Evolutionary conservation across 1,284 basidiomycete genomes (phyloP), one percentile per base, ranked within the genome.

Genomic region (Acaromyces ingoldii): DNA sequence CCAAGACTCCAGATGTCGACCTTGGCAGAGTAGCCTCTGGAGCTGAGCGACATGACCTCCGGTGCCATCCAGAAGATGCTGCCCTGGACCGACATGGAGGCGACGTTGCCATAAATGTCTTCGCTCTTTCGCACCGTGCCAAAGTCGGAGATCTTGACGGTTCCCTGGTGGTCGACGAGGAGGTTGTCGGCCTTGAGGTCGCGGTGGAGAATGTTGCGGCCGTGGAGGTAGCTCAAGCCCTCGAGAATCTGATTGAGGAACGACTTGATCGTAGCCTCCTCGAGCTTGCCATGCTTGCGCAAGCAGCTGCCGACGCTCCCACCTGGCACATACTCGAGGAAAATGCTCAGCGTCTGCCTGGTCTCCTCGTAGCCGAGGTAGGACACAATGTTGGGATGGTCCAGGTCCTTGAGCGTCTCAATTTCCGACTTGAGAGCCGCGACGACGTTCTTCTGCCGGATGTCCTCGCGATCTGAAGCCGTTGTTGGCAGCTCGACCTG

Each of bases 21-120:
- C 78, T 98, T 98, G 66, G 87, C 90, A 64, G 88, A 91, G 76
- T 98, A 98, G 0, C 89, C 80, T 51, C 77, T 76, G 30, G 85
- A 85, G 67, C 85, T 84, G 69, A 87, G 84, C 30, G 85, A 84
- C 22, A 93, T 84, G 33, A 98, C 90, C 78, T 99, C 93, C 1
- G 93, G 95, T 6, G 95, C 93, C 93, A 98, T 99, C 78, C 95
- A 99, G 76, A 96, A 98, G 42, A 97, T 87, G 15, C 90, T 92
- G 17, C 95, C 95, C 77, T 91, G 89, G 86, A 99, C 88, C 21
- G 76, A 78, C 78, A 78, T 79, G 44, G 89, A 88, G 1, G 83
- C 86, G 53, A 83, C 82, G 57, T 87, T 86, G 65, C 85, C 85
- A 67, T 91, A 85, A 57, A 92, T 88, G 64, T 93, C 89, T 55